A percentile compares a stretch with the other conserved stretches of the same genome.
phyloP scores from a whole-genome alignment of 108 stramenopile species.

The Pseudonitzschia multiseries region DNA sequence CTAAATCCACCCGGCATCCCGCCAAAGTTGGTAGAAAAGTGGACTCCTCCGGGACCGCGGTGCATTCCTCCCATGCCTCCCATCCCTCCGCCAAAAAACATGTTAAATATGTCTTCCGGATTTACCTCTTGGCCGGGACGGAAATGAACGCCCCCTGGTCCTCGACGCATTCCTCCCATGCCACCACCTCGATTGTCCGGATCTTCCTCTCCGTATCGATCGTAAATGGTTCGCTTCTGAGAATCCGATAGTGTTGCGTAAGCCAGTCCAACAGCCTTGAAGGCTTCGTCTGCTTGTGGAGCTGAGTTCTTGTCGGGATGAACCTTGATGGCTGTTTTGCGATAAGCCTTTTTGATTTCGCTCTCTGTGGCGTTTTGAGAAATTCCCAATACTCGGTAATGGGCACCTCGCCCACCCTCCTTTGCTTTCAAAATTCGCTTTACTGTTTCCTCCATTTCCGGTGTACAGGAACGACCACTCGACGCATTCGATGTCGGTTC shows the following conservation, averaged over 20 bases:
- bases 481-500: background rate
- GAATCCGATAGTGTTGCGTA: slow-evolving; percentile 85
- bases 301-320: slow-evolving; percentile 94
- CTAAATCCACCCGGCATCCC: slow-evolving; percentile 25
- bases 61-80: slow-evolving; percentile 78
- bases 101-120: slow-evolving; percentile 95
- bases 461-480: slow-evolving; percentile 66
- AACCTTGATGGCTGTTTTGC: slow-evolving; percentile 83
- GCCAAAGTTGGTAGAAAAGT: slow-evolving; percentile 41
- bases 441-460: slow-evolving; percentile 66
- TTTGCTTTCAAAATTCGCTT: slow-evolving; percentile 59
- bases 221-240: slow-evolving; percentile 88
- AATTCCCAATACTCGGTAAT: slow-evolving; percentile 86
- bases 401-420: slow-evolving; percentile 80
- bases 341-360: slow-evolving; percentile 89
- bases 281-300: slow-evolving; percentile 91
- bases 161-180: slow-evolving; percentile 38
- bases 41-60: slow-evolving; percentile 53
- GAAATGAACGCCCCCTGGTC: slow-evolving; percentile 60
- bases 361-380: slow-evolving; percentile 52
- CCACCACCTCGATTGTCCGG: slow-evolving; percentile 87
- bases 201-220: slow-evolving; percentile 88
- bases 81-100: slow-evolving; percentile 95
- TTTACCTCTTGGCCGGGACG: slow-evolving; percentile 67
- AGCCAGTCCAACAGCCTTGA: slow-evolving; percentile 91